Percentiles rank a stretch among this genome's conserved stretches.
phyloP scores from a whole-genome alignment of 495 filamentous ascomycete species.

The Hypoxylon fragiforme region DNA sequence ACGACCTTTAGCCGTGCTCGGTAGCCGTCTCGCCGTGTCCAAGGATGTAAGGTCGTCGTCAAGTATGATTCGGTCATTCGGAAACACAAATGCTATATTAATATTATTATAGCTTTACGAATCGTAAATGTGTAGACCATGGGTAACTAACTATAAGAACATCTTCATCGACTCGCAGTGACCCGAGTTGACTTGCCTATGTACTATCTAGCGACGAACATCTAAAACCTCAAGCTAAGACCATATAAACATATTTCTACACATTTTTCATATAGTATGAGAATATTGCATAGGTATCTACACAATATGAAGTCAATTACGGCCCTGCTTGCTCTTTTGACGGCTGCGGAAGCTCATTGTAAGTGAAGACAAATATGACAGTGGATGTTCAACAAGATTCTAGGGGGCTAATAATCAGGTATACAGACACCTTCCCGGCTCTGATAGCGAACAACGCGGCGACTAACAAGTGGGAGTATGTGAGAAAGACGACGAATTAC shows the following conservation, averaged over 20 bases:
- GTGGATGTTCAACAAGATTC: not conserved
- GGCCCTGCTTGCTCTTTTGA: constrained; percentile 28
- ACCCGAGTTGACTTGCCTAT: too few relatives aligned
- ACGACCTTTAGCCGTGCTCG: constrained; percentile 31
- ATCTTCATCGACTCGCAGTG: not conserved
- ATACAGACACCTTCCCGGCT: constrained; percentile 40
- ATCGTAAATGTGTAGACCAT: constrained; percentile 7
- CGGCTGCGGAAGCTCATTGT: constrained; percentile 38
- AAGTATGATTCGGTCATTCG: constrained; percentile 10
- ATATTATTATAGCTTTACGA: constrained; percentile 3
- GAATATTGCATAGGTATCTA: too few relatives aligned
- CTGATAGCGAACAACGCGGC: constrained; percentile 26
- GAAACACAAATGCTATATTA: constrained; percentile 13
- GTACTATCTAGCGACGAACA: too few relatives aligned
- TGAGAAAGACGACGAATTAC: constrained; percentile 44
- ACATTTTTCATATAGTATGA: too few relatives aligned
- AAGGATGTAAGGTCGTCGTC: constrained; percentile 24
- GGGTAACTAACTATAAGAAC: constrained; percentile 3
- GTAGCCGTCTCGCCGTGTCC: constrained; percentile 28
- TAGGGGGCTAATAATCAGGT: constrained; percentile 13
- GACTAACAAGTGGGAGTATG: constrained; percentile 42
- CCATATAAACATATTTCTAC: too few relatives aligned
- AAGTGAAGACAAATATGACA: not conserved
- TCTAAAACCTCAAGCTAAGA: too few relatives aligned
- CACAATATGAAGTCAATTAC: constrained; percentile 31